phyloP scores from a whole-genome alignment of 768 basidiomycete species.

The Glaciozyma martinii region DNA sequence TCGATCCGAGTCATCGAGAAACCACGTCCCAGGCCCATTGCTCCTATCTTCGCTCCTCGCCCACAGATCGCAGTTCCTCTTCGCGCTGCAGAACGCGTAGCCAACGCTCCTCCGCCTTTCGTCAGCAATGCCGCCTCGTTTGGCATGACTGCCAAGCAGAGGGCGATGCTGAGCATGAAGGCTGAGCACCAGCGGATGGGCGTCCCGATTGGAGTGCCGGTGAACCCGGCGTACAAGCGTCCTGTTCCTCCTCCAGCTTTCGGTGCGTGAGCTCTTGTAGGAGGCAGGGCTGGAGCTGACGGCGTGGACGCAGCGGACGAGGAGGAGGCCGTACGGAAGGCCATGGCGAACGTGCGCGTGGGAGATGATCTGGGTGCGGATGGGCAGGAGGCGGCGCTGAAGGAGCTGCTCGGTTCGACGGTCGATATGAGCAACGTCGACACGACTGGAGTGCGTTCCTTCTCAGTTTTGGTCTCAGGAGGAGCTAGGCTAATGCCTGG shows the following conservation, averaged over 20 bases:
- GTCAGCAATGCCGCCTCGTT: no score
- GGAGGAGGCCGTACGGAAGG: slow-evolving; percentile 9
- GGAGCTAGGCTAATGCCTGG: neutral
- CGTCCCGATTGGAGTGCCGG: slow-evolving; percentile 17
- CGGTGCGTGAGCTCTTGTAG: neutral
- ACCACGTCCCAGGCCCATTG: no score
- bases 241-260: neutral
- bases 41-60: no score
- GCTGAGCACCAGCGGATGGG: no score
- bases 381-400: slow-evolving; percentile 17
- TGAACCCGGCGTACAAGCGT: slow-evolving; percentile 2
- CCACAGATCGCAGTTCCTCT: no score
- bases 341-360: slow-evolving; percentile 6
- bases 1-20: no score
- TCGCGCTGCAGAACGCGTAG: no score
- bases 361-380: neutral
- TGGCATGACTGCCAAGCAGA: no score
- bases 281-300: no score
- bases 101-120: no score
- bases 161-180: no score
- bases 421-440: slow-evolving; percentile 9
- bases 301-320: neutral
- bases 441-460: neutral
- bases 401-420: slow-evolving; percentile 14
- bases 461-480: neutral